phyloP scores from a whole-genome alignment of 805 yeast genomes.

The Yarrowia osloensis region DNA sequence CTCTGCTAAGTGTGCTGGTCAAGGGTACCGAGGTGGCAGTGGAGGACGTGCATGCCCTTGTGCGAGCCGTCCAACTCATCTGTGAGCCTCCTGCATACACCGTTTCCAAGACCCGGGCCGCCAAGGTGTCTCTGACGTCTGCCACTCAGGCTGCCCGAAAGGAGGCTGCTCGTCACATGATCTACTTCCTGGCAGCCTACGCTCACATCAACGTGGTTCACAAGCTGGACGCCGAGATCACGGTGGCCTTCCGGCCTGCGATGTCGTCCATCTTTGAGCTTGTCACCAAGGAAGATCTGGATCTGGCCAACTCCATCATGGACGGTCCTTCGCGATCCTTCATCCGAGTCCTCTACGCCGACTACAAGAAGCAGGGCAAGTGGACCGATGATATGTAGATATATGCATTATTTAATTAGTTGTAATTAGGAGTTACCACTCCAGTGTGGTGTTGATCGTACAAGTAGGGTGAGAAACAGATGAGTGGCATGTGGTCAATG shows the following conservation, averaged over 20 bases:
- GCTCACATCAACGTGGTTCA: constrained; percentile 54
- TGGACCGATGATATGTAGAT: constrained; percentile 52
- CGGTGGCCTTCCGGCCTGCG: constrained; percentile 55
- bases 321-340: constrained; percentile 70
- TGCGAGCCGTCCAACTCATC: constrained; percentile 63
- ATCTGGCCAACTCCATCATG: constrained; percentile 59
- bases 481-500: too few relatives aligned
- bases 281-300: constrained; percentile 66
- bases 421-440: too few relatives aligned
- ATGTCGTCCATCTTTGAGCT: constrained; percentile 68
- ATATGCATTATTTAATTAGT: constrained; percentile 17
- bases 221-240: constrained; percentile 51
- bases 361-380: constrained; percentile 74
- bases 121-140: constrained; percentile 54
- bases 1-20: constrained; percentile 46
- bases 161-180: constrained; percentile 63
- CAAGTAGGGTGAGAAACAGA: too few relatives aligned
- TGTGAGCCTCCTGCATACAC: constrained; percentile 66
- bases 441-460: not conserved
- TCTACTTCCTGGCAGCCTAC: constrained; percentile 60
- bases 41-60: constrained; percentile 50
- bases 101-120: constrained; percentile 39
- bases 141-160: constrained; percentile 54
- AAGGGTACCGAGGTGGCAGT: constrained; percentile 34
- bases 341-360: constrained; percentile 66